A percentile compares a stretch with the other conserved stretches of the same genome.
Conservation (phyloP, 495 filamentous ascomycete genomes). For the Daldinia vernicosa region DNA sequence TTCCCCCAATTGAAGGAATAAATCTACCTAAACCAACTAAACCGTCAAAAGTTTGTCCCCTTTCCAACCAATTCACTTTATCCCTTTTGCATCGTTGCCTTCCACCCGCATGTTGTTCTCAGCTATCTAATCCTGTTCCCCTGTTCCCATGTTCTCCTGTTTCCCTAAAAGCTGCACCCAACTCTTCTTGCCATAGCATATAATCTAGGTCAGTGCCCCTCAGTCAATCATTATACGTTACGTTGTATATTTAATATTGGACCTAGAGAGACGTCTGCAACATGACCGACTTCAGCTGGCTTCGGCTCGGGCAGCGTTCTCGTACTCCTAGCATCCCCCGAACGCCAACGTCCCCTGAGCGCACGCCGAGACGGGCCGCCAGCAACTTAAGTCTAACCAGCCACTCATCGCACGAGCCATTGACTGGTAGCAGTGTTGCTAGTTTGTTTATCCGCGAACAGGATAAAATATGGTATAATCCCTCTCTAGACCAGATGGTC, state of each 20-base stretch:
- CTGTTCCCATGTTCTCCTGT: no score
- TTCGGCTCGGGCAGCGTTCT: slow-evolving; percentile 43
- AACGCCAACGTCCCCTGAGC: slow-evolving; percentile 11
- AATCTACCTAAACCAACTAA: neutral
- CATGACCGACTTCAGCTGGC: slow-evolving; percentile 48
- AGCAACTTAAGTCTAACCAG: slow-evolving; percentile 21
- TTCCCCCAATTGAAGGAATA: neutral
- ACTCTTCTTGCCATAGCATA: neutral
- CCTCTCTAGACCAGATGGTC: slow-evolving; percentile 54
- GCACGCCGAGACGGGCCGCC: slow-evolving; percentile 6
- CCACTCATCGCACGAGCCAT: neutral
- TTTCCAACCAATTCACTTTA: neutral
- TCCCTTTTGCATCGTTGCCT: neutral
- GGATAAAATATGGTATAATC: slow-evolving; percentile 53
- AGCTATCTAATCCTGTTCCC: neutral
- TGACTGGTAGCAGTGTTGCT: neutral
- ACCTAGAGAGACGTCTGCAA: neutral
- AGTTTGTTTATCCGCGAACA: slow-evolving; percentile 32
- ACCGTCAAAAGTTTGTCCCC: neutral
- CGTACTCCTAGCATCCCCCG: slow-evolving; percentile 32
- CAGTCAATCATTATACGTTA: no score
- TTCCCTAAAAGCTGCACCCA: neutral
- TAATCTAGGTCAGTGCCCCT: neutral
- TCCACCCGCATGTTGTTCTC: neutral
- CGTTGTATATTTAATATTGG: neutral